Conservation (phyloP, 495 filamentous ascomycete genomes). For the Aspergillus asperescens region DNA sequence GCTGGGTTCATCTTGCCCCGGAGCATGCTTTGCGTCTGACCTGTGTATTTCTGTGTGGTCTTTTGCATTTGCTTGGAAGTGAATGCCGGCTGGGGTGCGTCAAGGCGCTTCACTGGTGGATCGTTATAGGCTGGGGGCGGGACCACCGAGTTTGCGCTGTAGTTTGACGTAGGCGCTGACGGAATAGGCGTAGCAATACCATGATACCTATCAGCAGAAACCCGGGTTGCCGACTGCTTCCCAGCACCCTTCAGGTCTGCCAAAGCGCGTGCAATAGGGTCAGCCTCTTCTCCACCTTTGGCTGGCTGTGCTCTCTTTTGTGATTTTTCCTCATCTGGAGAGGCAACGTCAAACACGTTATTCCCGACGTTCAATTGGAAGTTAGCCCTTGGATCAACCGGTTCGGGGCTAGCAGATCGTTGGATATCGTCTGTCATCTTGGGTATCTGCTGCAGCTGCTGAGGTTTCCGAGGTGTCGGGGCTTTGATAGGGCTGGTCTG, state of each 20-base stretch:
- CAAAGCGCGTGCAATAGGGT: slow-evolving; percentile 88
- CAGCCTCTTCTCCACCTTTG: slow-evolving; percentile 49
- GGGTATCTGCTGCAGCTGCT: slow-evolving; percentile 8
- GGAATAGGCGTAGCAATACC: slow-evolving; percentile 82
- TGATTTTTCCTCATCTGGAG: slow-evolving; percentile 53
- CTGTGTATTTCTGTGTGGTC: slow-evolving; percentile 78
- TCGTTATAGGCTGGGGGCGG: slow-evolving; percentile 79
- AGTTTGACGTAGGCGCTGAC: slow-evolving; percentile 47
- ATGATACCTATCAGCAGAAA: slow-evolving; percentile 90
- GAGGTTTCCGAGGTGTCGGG: slow-evolving; percentile 10
- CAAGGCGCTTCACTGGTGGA: slow-evolving; percentile 67
- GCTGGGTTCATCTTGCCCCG: slow-evolving; percentile 40
- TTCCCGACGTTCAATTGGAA: slow-evolving; percentile 94
- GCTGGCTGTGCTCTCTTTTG: slow-evolving; percentile 33
- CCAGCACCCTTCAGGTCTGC: slow-evolving; percentile 85
- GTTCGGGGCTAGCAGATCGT: slow-evolving; percentile 66
- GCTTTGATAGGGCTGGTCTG: slow-evolving; percentile 32
- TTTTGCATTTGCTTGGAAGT: slow-evolving; percentile 92
- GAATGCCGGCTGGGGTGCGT: slow-evolving; percentile 84
- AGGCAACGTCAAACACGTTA: slow-evolving; percentile 95
- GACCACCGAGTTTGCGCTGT: slow-evolving; percentile 48
- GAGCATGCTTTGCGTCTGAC: slow-evolving; percentile 79
- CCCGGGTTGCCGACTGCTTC: slow-evolving; percentile 68
- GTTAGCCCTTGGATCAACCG: slow-evolving; percentile 86
- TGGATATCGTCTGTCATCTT: slow-evolving; percentile 18